phyloP scores from a whole-genome alignment of 768 basidiomycete species.

The Macrolepiota fuliginosa region DNA sequence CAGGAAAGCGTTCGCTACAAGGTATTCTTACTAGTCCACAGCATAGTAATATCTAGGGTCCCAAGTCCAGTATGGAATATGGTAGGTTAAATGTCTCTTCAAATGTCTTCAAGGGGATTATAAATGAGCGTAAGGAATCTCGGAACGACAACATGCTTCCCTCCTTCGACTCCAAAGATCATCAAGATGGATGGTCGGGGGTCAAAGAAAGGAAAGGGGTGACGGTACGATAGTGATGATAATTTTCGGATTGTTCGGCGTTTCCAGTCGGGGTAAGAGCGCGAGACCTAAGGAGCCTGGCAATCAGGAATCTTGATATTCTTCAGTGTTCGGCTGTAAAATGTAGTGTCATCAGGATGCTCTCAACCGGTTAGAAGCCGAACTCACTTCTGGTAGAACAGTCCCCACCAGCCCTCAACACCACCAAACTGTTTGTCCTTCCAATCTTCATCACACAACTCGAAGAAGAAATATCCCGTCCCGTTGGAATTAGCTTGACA shows the following conservation, averaged over 20 bases:
- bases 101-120: not conserved
- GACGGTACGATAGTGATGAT: not conserved
- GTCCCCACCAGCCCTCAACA: conserved; percentile 63
- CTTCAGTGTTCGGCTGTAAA: conserved; percentile 65
- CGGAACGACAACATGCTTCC: not conserved
- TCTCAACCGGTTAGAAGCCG: not conserved
- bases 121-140: not conserved
- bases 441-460: conserved; percentile 82
- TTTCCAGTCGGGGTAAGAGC: not conserved
- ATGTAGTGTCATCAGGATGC: not conserved
- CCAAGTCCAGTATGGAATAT: not conserved
- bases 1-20: not conserved
- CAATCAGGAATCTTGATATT: conserved; percentile 67
- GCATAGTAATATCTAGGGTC: not conserved
- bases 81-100: not conserved
- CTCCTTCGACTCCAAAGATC: not conserved
- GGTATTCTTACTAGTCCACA: not conserved
- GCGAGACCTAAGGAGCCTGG: conserved; percentile 28
- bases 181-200: not conserved
- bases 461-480: conserved; percentile 88
- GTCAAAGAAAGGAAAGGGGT: not conserved
- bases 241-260: not conserved
- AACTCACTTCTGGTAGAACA: conserved; percentile 41
- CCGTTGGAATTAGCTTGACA: conserved; percentile 83
- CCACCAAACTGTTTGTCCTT: conserved; percentile 77